Percentiles rank a stretch among this genome's conserved stretches.
Evolutionary conservation across 176 grass and related monocot species (phyloP).

Genomic region (Eragrostis nindensis): DNA sequence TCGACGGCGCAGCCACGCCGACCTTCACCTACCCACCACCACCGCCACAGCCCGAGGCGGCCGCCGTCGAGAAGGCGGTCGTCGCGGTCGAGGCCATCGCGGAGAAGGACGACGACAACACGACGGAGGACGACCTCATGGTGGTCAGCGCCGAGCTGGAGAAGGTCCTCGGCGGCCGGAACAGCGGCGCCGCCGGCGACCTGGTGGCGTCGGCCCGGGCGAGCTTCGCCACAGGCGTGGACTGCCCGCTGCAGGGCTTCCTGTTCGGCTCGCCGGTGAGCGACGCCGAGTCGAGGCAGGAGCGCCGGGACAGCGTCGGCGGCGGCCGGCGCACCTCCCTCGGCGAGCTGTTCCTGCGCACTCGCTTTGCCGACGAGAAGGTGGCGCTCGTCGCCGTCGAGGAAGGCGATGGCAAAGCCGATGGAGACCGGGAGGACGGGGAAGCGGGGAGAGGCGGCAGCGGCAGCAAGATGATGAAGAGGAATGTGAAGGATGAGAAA

Average conservation of each 20-base stretch:
- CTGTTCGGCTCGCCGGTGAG: conserved; percentile 80
- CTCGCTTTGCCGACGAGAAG: conserved; percentile 74
- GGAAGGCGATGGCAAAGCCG: conserved; percentile 28
- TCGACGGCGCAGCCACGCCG: conserved; percentile 36
- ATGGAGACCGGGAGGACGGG: conserved; percentile 35
- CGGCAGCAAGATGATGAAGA: conserved; percentile 47
- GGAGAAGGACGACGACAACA: conserved; percentile 72
- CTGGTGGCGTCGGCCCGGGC: conserved; percentile 69
- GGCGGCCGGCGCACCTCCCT: conserved; percentile 79
- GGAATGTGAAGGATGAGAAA: conserved; percentile 51
- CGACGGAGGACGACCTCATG: conserved; percentile 86
- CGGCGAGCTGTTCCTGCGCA: conserved; percentile 94
- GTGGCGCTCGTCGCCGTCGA: conserved; percentile 38
- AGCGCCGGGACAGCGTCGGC: conserved; percentile 28
- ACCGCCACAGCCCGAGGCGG: not conserved
- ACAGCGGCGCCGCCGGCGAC: conserved; percentile 37
- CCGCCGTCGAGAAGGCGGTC: conserved; percentile 32
- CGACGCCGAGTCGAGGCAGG: conserved; percentile 43
- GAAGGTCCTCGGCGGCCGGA: conserved; percentile 67
- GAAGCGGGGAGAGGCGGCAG: conserved; percentile 28
- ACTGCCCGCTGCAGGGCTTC: conserved; percentile 91
- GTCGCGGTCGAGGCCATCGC: conserved; percentile 65
- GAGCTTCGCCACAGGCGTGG: conserved; percentile 58
- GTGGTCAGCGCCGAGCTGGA: conserved; percentile 83
- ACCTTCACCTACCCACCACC: conserved; percentile 43